Base-by-base conservation (phyloP, 2,329 filamentous ascomycete genomes). In the Rhynchosporium graminicola region DNA sequence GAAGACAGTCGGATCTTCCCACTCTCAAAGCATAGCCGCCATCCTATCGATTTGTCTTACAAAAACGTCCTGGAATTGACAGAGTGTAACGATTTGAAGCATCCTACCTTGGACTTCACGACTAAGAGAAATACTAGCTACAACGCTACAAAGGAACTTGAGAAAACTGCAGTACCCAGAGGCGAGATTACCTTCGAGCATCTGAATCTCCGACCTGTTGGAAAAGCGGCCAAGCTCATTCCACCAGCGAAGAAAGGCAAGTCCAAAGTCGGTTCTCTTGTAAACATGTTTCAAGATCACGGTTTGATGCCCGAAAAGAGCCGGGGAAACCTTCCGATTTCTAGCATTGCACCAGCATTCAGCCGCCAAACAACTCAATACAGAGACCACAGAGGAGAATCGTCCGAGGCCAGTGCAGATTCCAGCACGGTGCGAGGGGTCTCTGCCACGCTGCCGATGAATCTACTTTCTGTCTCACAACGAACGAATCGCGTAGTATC, bases 221-320 rank as follows among this genome's bases (percentile, higher is more conserved):
- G 62, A 15, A 65, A 63, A 63, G 63, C 60, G n/a, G 63, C 62
- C 15, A 57, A 55, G 4, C 33, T 43, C 42, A 58, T 20, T 33
- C 43, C 45, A 33, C 59, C 29, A 7, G 38, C 42, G 28, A 45
- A 28, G 26, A 48, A 60, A 12, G 29, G 42, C 33, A 47, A 52
- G 36, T 31, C 50, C 15, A 67, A 62, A 42, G 62, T 67, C 38
- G 60, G 61, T 9, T 62, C 60, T 28, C 59, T 70, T 6, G 63
- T 71, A 9, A 63, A 70, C 26, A 62, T 69, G 4, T 70, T 70
- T 55, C 67, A 71, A 47, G 60, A 64, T 4, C 65, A 59, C 31
- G 63, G 65, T 20, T 43, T 70, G 26, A 66, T 68, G 64, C 56
- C 65, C 10, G 57, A 63, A 26, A 56, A 38, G 10, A 29, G 57